These are phyloP conservation scores for Kwoniella shandongensis DNA, from an alignment of 768 basidiomycete genomes.

Conservation along the genomic window DNA sequence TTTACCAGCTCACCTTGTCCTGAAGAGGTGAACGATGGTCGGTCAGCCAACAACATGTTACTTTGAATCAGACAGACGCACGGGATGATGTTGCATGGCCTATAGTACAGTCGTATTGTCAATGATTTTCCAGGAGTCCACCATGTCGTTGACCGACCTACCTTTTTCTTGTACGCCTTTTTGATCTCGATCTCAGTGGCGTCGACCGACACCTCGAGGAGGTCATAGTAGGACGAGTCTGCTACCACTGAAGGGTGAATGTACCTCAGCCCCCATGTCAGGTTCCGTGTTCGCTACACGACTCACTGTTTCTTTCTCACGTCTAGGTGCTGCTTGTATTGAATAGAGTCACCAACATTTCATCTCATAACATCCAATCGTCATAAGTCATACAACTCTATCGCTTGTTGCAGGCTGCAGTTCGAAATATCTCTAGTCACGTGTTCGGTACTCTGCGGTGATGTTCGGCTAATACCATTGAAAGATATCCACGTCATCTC, in stretches of 20 bases:
- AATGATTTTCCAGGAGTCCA: constrained; percentile 12
- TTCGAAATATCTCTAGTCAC: too few species aligned
- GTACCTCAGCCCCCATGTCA: not conserved
- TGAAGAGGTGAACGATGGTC: constrained; percentile 44
- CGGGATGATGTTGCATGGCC: constrained; percentile 62
- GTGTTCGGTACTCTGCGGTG: too few species aligned
- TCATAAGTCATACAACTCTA: too few species aligned
- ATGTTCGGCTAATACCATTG: too few species aligned
- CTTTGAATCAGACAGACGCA: too few species aligned
- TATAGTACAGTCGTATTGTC: constrained; percentile 51
- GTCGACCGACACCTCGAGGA: constrained; percentile 69
- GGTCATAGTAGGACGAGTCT: constrained; percentile 67
- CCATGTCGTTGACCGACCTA: constrained; percentile 49
- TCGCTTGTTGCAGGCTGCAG: too few species aligned
- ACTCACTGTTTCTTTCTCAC: not conserved
- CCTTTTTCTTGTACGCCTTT: constrained; percentile 91
- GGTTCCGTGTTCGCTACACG: too few species aligned
- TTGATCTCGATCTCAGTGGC: constrained; percentile 88
- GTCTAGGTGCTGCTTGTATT: too few species aligned
- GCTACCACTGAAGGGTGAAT: constrained; percentile 44
- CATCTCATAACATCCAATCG: too few species aligned
- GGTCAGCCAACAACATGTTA: too few species aligned
- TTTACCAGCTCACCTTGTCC: constrained; percentile 64
- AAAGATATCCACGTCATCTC: too few species aligned
- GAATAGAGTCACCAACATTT: too few species aligned